These are phyloP conservation scores for Alternaria hordeiaustralica DNA, from an alignment of 2,329 filamentous ascomycete species.

Conservation along the genomic window DNA sequence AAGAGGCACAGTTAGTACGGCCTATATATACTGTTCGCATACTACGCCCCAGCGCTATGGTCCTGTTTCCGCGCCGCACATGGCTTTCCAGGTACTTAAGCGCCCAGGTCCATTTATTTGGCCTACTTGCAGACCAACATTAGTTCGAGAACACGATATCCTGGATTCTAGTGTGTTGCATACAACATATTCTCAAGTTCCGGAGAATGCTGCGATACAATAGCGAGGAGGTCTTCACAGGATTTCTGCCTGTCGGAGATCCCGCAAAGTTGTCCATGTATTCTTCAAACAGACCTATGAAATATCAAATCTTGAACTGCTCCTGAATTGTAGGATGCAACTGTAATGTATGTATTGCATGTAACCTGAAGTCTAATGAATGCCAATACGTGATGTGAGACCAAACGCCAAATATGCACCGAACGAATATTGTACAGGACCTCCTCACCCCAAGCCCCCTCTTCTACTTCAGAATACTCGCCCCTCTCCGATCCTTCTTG, in stretches of 20 bases:
- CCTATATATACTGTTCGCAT: background rate
- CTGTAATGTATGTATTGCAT: background rate
- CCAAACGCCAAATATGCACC: background rate
- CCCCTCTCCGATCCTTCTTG: slow-evolving; percentile 48
- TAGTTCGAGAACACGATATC: background rate
- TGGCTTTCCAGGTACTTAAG: slow-evolving; percentile 8
- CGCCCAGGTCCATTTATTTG: background rate
- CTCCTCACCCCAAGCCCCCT: background rate
- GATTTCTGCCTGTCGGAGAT: rapidly evolving
- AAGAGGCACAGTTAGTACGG: background rate
- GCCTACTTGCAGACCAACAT: background rate
- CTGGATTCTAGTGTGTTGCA: background rate
- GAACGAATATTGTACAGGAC: background rate
- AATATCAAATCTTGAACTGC: rapidly evolving
- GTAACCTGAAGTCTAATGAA: background rate
- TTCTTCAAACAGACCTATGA: background rate
- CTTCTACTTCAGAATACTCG: slow-evolving; percentile 34
- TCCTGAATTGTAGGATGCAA: background rate
- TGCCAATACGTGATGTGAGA: background rate
- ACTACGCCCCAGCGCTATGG: slow-evolving; percentile 3
- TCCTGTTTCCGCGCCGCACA: slow-evolving; percentile 1
- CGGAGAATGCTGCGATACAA: background rate
- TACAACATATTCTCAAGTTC: background rate
- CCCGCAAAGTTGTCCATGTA: background rate
- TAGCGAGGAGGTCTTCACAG: background rate